These are phyloP conservation scores for Tetrastigma voinierianum DNA, from an alignment of 164 flowering plant genomes.

Conservation along the genomic window DNA sequence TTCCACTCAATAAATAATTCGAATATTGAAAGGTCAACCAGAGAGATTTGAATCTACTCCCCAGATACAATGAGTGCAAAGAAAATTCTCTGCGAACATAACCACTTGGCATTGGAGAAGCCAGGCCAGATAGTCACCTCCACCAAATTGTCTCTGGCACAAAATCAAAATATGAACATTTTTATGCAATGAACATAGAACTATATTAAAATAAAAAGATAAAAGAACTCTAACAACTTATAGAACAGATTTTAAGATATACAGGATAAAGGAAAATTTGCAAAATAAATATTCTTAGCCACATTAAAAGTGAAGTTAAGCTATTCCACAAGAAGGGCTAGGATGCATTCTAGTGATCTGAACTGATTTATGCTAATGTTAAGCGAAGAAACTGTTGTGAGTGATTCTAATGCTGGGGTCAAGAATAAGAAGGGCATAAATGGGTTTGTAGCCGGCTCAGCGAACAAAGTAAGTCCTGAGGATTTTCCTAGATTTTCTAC, in stretches of 20 bases:
- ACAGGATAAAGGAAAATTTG: no score
- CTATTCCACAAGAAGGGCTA: no score
- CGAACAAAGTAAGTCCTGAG: background rate
- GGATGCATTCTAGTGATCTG: no score
- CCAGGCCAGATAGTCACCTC: slow-evolving; percentile 97
- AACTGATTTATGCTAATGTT: no score
- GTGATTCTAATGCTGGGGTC: background rate
- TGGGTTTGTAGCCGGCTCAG: background rate
- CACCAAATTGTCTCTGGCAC: slow-evolving; percentile 85
- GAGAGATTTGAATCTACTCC: slow-evolving; percentile 64
- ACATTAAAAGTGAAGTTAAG: no score
- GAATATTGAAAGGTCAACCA: background rate
- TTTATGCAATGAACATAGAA: background rate
- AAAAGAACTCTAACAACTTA: background rate
- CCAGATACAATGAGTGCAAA: slow-evolving; percentile 94
- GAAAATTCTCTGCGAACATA: slow-evolving; percentile 95
- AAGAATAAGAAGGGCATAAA: background rate
- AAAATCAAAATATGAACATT: background rate
- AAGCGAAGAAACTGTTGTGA: no score
- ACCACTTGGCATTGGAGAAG: slow-evolving; percentile 99
- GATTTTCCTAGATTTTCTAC: no score
- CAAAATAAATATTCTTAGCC: no score
- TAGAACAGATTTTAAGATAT: background rate
- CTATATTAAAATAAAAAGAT: background rate
- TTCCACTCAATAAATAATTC: background rate